Evolutionary conservation across 805 yeast genomes (phyloP), one percentile per base, ranked within the genome.

Genomic region (Schwanniomyces vanrijiae): DNA sequence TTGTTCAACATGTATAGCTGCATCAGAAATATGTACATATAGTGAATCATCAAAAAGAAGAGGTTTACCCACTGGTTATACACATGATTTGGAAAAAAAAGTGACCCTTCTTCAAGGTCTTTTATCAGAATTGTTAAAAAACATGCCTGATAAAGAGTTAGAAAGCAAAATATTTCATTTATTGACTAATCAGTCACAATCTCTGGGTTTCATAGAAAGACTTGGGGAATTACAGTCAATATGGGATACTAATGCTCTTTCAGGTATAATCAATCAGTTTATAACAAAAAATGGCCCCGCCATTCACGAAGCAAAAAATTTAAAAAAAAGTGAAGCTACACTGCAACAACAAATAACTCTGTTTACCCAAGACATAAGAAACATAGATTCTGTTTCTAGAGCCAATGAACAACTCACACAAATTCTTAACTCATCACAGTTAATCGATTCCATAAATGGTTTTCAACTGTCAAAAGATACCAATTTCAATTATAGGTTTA

Each of bases 11-110:
- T 60, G 64, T 43, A 37, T 31, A 5, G 40, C 33, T 9, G 31
- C 22, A 14, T 42, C 43, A 20, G 29, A 40, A 11, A 6, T 34
- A 8, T 60, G 64, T 43, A 43, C 50, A 3, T 60, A 58, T 44
- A 40, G 58, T 19, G 20, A 28, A 4, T 44, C 56, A 5, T 18
- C 46, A 8, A 58, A 60, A 42, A 43, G 59, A 41, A 46, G 62
- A 43, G 62, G 62, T 4, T 45, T 60, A 20, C 60, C 60, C 5
- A 54, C 55, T 5, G 62, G 64, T 3, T 60, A 58, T 44, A 53
- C 56, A 3, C 56, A 54, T 38, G 54, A 51, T 34, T 48, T 60
- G 39, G 64, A 58, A 40, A 43, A 49, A 34, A 59, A 55, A 33
- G 51, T 54, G 2, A 26, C 47, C 11, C 45, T 55, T 13, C 54